Conservation (phyloP, 2,329 filamentous ascomycete genomes). For the Ciborinia camelliae region DNA sequence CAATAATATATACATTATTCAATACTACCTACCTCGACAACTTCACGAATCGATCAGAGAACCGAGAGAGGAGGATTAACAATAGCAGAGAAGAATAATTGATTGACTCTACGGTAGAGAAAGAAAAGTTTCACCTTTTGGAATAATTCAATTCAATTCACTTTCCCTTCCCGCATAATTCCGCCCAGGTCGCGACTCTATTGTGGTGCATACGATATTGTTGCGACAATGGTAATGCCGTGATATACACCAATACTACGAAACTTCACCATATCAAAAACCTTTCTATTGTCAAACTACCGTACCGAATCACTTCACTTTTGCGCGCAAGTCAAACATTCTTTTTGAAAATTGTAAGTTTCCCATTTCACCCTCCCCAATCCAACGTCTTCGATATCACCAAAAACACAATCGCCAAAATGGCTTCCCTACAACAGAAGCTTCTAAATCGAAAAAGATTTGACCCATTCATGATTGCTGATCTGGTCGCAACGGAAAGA, state of each 20-base stretch:
- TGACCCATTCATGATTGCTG: conserved; percentile 2
- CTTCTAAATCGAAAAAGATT: background rate
- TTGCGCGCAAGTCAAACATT: conserved; percentile 3
- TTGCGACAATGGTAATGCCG: conserved; percentile 33
- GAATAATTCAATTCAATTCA: conserved; percentile 2
- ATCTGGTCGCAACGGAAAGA: background rate
- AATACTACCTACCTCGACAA: background rate
- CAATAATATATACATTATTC: too few species aligned
- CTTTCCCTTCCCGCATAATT: conserved; percentile 2
- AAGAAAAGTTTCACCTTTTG: background rate
- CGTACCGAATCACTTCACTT: background rate
- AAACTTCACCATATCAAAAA: conserved; percentile 16
- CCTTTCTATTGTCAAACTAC: conserved; percentile 3
- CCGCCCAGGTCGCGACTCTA: conserved; percentile 14
- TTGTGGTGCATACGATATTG: conserved; percentile 19
- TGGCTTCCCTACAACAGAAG: conserved; percentile 4
- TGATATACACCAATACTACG: conserved; percentile 26
- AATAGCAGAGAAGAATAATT: background rate
- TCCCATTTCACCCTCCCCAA: background rate
- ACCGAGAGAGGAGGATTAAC: too few species aligned
- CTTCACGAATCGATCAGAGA: background rate
- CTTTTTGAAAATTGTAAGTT: background rate
- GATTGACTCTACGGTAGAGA: background rate
- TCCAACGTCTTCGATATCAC: background rate
- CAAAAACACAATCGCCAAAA: background rate